A percentile compares a stretch with the other conserved stretches of the same genome.
These are phyloP conservation scores for Lablab purpureus DNA, from an alignment of 306 rosid species.

Conservation along the genomic window DNA sequence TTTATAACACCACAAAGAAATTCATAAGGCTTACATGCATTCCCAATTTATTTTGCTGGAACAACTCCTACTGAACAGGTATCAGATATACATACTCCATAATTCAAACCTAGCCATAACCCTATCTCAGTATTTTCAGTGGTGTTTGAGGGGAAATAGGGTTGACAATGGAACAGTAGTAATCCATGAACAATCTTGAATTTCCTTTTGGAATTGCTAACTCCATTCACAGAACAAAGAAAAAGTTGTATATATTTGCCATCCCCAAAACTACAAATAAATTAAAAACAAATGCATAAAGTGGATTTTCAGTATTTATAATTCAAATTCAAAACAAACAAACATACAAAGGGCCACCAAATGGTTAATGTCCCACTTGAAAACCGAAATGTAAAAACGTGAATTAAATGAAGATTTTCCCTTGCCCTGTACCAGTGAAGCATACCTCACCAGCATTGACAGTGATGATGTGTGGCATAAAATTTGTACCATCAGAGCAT, in stretches of 20 bases:
- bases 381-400: background rate
- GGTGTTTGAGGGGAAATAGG: background rate
- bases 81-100: background rate
- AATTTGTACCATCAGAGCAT: constrained; percentile 64
- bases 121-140: background rate
- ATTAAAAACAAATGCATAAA: background rate
- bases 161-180: background rate
- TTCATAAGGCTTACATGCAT: background rate
- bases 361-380: background rate
- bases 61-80: background rate
- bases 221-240: background rate
- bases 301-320: background rate
- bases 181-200: background rate
- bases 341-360: background rate
- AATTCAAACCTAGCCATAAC: constrained; percentile 3
- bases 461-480: constrained; percentile 82
- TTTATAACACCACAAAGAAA: background rate
- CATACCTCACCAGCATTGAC: constrained; percentile 87
- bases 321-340: background rate
- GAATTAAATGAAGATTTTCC: constrained; percentile 29
- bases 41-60: background rate
- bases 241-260: background rate
- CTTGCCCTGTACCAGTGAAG: constrained; percentile 16
- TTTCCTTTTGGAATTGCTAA: constrained; percentile 5
- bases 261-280: background rate